Base-by-base conservation (phyloP, 2,329 filamentous ascomycete species). In the Aspergillus ochraceus region DNA sequence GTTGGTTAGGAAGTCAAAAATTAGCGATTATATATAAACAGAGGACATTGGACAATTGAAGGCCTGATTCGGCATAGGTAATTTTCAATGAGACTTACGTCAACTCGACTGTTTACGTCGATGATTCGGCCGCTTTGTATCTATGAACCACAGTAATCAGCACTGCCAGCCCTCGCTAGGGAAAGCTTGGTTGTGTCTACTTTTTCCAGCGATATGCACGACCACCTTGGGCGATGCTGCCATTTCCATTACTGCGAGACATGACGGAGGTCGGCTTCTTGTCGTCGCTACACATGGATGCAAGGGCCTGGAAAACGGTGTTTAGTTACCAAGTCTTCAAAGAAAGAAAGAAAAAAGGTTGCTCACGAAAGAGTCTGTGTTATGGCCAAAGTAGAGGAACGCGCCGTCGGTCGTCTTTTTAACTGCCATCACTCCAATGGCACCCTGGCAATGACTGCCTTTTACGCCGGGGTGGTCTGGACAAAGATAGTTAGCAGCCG, bases 381-480 rank as follows among this genome's bases (percentile, higher is more conserved):
- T 99, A 81, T 99, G 95, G 1, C 90, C 93, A 79, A 96, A 99
- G 76, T 94, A 94, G 54, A 99, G 84, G 71, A 90, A 92, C 64
- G 91, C 87, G 1, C 92, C 92, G 22, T 85, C 82, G 12, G 80
- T 81, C 0, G 86, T 89, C 79, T 92, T 95, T 79, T 98, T 98
- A 68, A 97, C 90, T 0, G 88, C 88, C 80, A 99, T 88, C 59
- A 97, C 86, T 2, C 95, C 95, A 69, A 99, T 96, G 30, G 94
- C 93, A 3, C 91, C 92, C n/a, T 86, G 83, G 11, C 91, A 94
- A 57, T 88, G 86, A 68, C 92, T 95, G 68, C 89, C 83, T 66
- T 81, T 84, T 63, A 99, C 93, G 54, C 92, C 91, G 0, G 92
- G 90, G 72, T 97, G 95, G 49, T 75, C 83, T 84, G 53, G 20